Evolutionary conservation across 768 basidiomycete species (phyloP).

Genomic region (Coprinellus aureogranulatus): DNA sequence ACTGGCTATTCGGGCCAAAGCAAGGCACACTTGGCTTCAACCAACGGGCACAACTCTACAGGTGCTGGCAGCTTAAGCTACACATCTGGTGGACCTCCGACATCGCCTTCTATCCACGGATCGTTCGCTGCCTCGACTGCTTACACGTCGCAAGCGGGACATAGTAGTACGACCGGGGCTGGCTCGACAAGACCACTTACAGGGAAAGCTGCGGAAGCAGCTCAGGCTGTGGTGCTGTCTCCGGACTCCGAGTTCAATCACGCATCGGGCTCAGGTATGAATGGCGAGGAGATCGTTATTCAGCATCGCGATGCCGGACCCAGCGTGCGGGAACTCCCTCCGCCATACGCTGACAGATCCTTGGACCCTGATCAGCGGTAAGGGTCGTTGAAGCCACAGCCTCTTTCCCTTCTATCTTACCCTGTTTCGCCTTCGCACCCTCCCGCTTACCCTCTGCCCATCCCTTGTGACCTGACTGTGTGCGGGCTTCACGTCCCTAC

Average conservation of each 20-base stretch:
- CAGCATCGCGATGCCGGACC: slow-evolving; percentile 37
- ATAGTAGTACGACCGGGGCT: not conserved
- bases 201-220: slow-evolving; percentile 20
- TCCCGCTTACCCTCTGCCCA: no score
- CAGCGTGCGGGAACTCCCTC: slow-evolving; percentile 38
- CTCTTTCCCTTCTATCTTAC: no score
- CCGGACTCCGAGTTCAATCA: slow-evolving; percentile 8
- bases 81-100: not conserved
- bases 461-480: no score
- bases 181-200: slow-evolving; percentile 13
- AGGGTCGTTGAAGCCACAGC: no score
- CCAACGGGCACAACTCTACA: not conserved
- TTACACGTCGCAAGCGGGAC: not conserved
- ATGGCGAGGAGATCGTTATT: slow-evolving; percentile 32
- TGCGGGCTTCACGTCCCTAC: no score
- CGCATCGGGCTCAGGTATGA: slow-evolving; percentile 6
- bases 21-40: not conserved
- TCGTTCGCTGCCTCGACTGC: not conserved
- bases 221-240: slow-evolving; percentile 1
- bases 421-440: no score
- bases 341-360: slow-evolving; percentile 32
- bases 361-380: no score
- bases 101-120: slow-evolving; percentile 1
- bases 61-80: not conserved
- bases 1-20: not conserved